Conservation (phyloP, 768 basidiomycete genomes). For the Collybiopsis luxurians region DNA sequence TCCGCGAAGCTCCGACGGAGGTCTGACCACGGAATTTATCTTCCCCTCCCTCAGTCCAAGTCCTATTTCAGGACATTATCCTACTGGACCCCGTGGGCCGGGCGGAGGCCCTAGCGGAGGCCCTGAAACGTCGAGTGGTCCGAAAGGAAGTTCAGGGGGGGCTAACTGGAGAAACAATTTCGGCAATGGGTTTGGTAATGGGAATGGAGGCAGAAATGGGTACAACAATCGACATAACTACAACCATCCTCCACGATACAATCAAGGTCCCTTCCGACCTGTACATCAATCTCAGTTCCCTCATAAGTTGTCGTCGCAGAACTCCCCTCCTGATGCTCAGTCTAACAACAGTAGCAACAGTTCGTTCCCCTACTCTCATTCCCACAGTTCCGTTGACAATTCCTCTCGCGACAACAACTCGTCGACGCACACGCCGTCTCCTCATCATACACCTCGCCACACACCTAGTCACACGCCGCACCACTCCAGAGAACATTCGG, state of each 20-base stretch:
- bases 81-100: not conserved
- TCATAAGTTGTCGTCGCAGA: not conserved
- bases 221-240: not conserved
- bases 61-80: constrained; percentile 5
- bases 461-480: constrained; percentile 31
- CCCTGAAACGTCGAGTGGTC: not conserved
- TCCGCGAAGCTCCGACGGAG: constrained; percentile 21
- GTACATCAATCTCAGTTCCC: not conserved
- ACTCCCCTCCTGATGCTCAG: not conserved
- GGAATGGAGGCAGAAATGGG: not conserved
- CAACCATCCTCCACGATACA: not conserved
- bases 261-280: not conserved
- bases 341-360: constrained; percentile 44
- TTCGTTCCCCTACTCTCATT: constrained; percentile 58
- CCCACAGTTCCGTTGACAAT: no score
- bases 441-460: constrained; percentile 39
- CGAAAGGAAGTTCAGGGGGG: not conserved
- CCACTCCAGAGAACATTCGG: constrained; percentile 63
- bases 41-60: constrained; percentile 5
- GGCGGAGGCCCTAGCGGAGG: not conserved
- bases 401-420: no score
- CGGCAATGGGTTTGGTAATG: not conserved
- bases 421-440: constrained; percentile 29
- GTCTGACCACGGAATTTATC: not conserved
- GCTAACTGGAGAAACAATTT: not conserved